A percentile compares a stretch with the other conserved stretches of the same genome.
These are phyloP conservation scores for Aspergillus puulaauensis DNA, from an alignment of 2,329 filamentous ascomycete species.

Conservation along the genomic window DNA sequence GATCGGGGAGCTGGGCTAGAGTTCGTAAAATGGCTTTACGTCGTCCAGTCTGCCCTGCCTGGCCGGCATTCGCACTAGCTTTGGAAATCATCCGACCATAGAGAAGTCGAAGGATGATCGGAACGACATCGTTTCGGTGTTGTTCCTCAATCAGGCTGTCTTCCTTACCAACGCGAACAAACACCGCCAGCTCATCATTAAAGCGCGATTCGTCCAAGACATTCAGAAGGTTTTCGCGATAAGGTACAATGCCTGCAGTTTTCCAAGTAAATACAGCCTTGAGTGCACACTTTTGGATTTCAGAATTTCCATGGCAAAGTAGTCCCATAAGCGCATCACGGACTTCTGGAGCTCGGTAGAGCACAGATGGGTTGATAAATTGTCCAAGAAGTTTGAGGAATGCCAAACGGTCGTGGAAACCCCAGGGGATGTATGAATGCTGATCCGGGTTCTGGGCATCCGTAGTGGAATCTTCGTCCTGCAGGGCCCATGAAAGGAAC, in stretches of 20 bases:
- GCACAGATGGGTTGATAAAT: constrained; percentile 80
- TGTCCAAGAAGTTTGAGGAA: constrained; percentile 79
- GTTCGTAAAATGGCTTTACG: constrained; percentile 73
- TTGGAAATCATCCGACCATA: constrained; percentile 88
- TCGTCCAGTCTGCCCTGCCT: constrained; percentile 77
- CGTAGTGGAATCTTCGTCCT: constrained; percentile 40
- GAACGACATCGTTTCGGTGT: constrained; percentile 74
- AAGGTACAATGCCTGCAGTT: constrained; percentile 68
- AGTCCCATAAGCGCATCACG: constrained; percentile 72
- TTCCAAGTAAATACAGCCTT: constrained; percentile 91
- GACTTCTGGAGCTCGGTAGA: constrained; percentile 76
- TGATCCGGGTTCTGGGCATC: constrained; percentile 9
- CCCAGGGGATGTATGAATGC: constrained; percentile 36
- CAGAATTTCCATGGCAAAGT: constrained; percentile 82
- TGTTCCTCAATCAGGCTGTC: constrained; percentile 68
- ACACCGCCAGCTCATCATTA: constrained; percentile 87
- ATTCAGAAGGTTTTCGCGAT: constrained; percentile 82
- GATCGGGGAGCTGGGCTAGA: constrained; percentile 71
- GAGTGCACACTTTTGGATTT: constrained; percentile 81
- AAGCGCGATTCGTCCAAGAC: constrained; percentile 88
- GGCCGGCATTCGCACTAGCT: constrained; percentile 72
- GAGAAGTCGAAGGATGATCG: constrained; percentile 79
- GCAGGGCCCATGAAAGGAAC: constrained; percentile 75
- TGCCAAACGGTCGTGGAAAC: constrained; percentile 72
- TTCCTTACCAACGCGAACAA: constrained; percentile 70